These are phyloP conservation scores for Ceriops zippeliana DNA, from an alignment of 345 rosid species.

Conservation along the genomic window DNA sequence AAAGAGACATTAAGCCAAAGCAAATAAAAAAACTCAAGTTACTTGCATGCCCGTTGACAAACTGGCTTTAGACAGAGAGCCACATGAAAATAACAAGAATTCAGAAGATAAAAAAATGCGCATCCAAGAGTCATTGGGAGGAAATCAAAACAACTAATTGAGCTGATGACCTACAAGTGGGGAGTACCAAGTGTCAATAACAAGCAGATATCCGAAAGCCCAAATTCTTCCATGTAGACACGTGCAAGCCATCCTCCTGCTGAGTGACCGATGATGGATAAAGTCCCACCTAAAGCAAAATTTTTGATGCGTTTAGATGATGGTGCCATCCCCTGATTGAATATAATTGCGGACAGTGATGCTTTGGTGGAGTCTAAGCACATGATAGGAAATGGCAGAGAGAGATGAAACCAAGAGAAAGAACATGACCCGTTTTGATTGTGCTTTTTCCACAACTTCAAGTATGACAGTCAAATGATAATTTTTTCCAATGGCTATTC, in stretches of 20 bases:
- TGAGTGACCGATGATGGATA: constrained; percentile 87
- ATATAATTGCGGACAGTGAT: not conserved
- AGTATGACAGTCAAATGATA: not conserved
- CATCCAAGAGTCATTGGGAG: constrained; percentile 3
- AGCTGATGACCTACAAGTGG: constrained; percentile 66
- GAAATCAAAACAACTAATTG: constrained; percentile 3
- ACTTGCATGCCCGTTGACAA: not conserved
- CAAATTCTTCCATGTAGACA: constrained; percentile 80
- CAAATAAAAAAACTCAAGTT: not conserved
- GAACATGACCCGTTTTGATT: not conserved
- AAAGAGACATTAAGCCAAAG: not conserved
- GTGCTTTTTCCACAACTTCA: not conserved
- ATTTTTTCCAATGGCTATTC: not conserved
- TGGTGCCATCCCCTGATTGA: not conserved
- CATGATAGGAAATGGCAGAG: not conserved
- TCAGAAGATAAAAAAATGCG: not conserved
- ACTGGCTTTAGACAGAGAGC: not conserved
- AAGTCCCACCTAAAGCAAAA: constrained; percentile 44
- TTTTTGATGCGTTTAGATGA: not conserved
- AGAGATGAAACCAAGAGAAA: not conserved
- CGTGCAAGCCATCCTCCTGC: constrained; percentile 99
- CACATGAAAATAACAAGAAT: not conserved
- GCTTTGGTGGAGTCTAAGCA: not conserved
- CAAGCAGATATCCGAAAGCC: constrained; percentile 57
- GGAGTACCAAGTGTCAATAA: constrained; percentile 93